These are phyloP conservation scores for Didymellaceae sp. DNA, from an alignment of 2,329 filamentous ascomycete genomes.

Conservation along the genomic window DNA sequence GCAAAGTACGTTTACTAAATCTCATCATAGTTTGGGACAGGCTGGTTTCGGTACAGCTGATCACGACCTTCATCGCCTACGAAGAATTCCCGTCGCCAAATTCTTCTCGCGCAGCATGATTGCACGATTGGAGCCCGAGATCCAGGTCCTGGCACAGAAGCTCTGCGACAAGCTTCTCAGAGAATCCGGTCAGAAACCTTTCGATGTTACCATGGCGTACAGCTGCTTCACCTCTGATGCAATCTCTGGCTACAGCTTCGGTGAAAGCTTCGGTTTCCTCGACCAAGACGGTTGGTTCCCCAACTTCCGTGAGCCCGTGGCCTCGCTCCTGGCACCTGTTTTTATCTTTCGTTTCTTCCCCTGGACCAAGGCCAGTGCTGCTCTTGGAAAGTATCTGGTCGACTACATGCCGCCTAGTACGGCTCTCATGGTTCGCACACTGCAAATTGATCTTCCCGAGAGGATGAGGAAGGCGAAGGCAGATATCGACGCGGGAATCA, in stretches of 20 bases:
- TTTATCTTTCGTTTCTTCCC: conserved; percentile 38
- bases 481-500: conserved; percentile 32
- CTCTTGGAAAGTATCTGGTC: conserved; percentile 23
- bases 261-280: conserved; percentile 31
- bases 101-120: conserved; percentile 47
- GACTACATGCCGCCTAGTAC: conserved; percentile 31
- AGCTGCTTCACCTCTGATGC: conserved; percentile 36
- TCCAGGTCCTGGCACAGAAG: conserved; percentile 27
- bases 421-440: conserved; percentile 27
- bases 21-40: conserved; percentile 22
- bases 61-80: conserved; percentile 42
- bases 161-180: conserved; percentile 35
- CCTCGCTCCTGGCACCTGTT: conserved; percentile 25
- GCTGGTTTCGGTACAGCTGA: conserved; percentile 33
- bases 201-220: conserved; percentile 37
- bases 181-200: conserved; percentile 25
- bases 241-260: conserved; percentile 34
- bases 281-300: conserved; percentile 35
- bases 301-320: conserved; percentile 33
- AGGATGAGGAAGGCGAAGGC: conserved; percentile 30
- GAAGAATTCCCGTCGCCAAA: conserved; percentile 41
- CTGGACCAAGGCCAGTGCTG: conserved; percentile 28
- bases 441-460: conserved; percentile 37
- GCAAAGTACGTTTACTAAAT: background rate
- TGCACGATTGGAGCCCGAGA: conserved; percentile 30